A percentile compares a stretch with the other conserved stretches of the same genome.
These are phyloP conservation scores for Leishmania braziliensis DNA, from an alignment of 208 protist genomes.

Conservation along the genomic window DNA sequence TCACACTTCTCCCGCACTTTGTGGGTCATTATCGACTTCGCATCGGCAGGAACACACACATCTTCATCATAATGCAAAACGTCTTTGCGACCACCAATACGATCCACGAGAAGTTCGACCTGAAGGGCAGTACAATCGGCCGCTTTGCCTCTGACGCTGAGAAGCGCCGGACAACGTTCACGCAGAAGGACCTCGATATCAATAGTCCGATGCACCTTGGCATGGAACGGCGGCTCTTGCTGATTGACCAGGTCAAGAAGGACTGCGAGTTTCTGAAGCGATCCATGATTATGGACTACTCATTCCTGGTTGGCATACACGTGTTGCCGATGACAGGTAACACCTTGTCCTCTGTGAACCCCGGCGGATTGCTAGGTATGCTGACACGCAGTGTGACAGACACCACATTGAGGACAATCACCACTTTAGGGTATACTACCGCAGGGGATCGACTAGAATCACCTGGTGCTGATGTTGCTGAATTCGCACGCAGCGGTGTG, in stretches of 20 bases:
- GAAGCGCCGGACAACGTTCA: constrained; percentile 80
- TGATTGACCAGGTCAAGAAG: constrained; percentile 88
- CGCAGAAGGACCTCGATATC: constrained; percentile 93
- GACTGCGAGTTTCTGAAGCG: constrained; percentile 90
- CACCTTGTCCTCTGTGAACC: not conserved
- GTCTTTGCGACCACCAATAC: constrained; percentile 90
- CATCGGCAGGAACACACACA: constrained; percentile 66
- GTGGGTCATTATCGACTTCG: constrained; percentile 85
- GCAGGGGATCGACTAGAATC: constrained; percentile 8
- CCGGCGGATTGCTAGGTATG: constrained; percentile 1
- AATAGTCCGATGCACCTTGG: constrained; percentile 82
- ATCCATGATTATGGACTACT: constrained; percentile 94
- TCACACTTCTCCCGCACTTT: constrained; percentile 92
- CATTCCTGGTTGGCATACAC: constrained; percentile 92
- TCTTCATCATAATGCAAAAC: constrained; percentile 95
- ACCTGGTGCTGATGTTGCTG: not conserved
- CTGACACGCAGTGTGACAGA: constrained; percentile 12
- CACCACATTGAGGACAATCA: constrained; percentile 11
- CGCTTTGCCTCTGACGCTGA: constrained; percentile 84
- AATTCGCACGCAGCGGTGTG: constrained; percentile 3
- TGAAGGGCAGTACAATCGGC: constrained; percentile 94
- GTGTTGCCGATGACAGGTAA: constrained; percentile 38
- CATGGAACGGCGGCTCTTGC: constrained; percentile 45
- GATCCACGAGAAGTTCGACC: constrained; percentile 93
- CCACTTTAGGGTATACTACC: not conserved